Evolutionary conservation across 495 filamentous ascomycete species (phyloP).

Genomic region (Sporormia fimetaria): DNA sequence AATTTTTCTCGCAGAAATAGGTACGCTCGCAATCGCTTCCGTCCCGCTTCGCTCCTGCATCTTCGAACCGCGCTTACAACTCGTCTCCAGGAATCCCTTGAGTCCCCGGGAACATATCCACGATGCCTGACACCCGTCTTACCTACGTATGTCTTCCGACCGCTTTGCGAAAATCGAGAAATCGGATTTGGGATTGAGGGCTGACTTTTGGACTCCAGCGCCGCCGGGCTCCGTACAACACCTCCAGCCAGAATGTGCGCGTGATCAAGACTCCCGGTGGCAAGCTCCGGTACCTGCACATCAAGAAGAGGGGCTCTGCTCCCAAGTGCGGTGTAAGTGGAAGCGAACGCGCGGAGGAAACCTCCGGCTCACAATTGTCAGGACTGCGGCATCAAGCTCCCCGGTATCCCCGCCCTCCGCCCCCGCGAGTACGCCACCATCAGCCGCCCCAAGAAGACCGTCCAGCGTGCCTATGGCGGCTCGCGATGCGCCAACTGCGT

Average conservation of each 20-base stretch:
- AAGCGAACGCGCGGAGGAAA: not conserved
- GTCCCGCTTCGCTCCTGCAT: not conserved
- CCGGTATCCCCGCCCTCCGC: constrained; percentile 88
- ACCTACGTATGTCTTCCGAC: constrained; percentile 23
- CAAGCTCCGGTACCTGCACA: constrained; percentile 86
- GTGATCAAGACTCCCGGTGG: constrained; percentile 94
- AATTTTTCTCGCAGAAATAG: constrained; percentile 7
- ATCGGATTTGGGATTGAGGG: constrained; percentile 5
- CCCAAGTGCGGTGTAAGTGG: constrained; percentile 96
- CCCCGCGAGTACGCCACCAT: constrained; percentile 93
- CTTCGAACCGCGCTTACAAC: constrained; percentile 12
- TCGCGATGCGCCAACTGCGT: constrained; percentile 97
- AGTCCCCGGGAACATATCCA: constrained; percentile 12
- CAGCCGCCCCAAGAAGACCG: constrained; percentile 96
- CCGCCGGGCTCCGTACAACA: constrained; percentile 59
- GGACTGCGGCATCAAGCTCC: constrained; percentile 66
- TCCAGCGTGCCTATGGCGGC: constrained; percentile 91
- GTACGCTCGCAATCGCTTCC: constrained; percentile 2
- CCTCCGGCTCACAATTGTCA: not conserved
- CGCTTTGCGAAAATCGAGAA: not conserved
- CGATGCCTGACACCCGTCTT: constrained; percentile 22
- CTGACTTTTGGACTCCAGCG: constrained; percentile 22
- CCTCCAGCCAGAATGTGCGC: constrained; percentile 90
- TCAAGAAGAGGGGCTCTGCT: constrained; percentile 94
- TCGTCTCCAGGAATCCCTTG: constrained; percentile 7